Evolutionary conservation across 306 rosid genomes (phyloP), one percentile per base, ranked within the genome.

Genomic region (Prunus mume): DNA sequence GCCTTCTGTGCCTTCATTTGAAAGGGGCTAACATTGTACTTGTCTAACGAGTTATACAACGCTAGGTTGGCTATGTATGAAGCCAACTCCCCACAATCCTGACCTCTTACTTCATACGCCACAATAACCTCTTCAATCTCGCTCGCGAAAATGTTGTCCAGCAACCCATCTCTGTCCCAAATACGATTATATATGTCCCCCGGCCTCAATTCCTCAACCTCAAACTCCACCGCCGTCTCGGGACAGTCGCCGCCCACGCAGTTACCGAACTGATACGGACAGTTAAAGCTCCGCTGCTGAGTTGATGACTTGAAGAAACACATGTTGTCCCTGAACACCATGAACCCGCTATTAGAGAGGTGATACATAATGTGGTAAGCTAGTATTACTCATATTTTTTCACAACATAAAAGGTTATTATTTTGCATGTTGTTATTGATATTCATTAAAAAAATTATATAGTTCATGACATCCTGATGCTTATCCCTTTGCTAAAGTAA

Each of bases 251-350:
- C 1, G 22, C 0, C 3, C 2, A 2, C 7, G 19, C 9, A 0
- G 25, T 46, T 46, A 17, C 80, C 80, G 19, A 77, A 28, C 38
- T 69, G 75, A 24, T 24, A 69, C 15, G 69, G 69, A 69, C 17
- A 27, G 49, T 77, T 69, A n/a, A 30, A 69, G 1, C 17, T 18
- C 3, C 4, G 61, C 3, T 47, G 69, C 46, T 57, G 75, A 24
- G 46, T 27, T 2, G 0, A 25, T 8, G 81, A 69, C 1, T 47
- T 22, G 56, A 57, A 57, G 11, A 47, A 0, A 11, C 20, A 5
- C 30, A 27, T 68, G 8, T 54, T 51, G 49, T 60, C 41, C 22
- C 69, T 43, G 22, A 69, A 77, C 20, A 77, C 57, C 62, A 69
- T 43, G 67, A 77, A 69, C 3, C 81, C 75, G 25, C 52, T n/a